Evolutionary conservation across 2,329 filamentous ascomycete species (phyloP).

Genomic region (Penicillium sp.): DNA sequence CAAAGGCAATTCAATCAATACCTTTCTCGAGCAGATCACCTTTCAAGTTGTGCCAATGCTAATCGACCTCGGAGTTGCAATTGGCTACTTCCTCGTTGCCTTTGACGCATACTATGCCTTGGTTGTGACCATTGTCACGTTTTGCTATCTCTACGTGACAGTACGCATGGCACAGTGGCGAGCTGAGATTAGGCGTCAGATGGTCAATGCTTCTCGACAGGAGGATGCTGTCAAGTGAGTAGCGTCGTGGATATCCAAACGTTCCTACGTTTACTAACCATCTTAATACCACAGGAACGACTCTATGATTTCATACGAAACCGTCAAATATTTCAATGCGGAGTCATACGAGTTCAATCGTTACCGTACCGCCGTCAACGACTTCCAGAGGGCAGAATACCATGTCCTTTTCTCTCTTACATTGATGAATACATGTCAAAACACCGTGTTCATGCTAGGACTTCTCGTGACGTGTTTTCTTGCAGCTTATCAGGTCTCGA

Average conservation of each 20-base stretch:
- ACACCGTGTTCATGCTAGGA: slow-evolving; percentile 73
- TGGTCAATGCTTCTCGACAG: slow-evolving; percentile 91
- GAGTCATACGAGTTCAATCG: slow-evolving; percentile 74
- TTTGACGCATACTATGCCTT: slow-evolving; percentile 91
- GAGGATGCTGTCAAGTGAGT: slow-evolving; percentile 88
- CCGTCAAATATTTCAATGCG: slow-evolving; percentile 86
- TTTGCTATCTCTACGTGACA: slow-evolving; percentile 94
- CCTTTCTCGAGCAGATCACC: slow-evolving; percentile 91
- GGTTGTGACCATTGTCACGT: slow-evolving; percentile 84
- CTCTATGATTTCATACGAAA: slow-evolving; percentile 98
- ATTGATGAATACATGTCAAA: slow-evolving; percentile 76
- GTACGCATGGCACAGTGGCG: slow-evolving; percentile 93
- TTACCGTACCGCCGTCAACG: slow-evolving; percentile 65
- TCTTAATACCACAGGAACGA: slow-evolving; percentile 60
- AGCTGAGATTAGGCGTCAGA: slow-evolving; percentile 82
- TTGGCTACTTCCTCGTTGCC: slow-evolving; percentile 70
- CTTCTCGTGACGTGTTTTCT: slow-evolving; percentile 69
- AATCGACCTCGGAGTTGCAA: slow-evolving; percentile 79
- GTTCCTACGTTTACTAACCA: background rate
- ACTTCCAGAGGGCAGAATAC: slow-evolving; percentile 71
- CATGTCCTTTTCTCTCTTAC: slow-evolving; percentile 73
- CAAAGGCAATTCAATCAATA: slow-evolving; percentile 94
- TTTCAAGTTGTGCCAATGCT: slow-evolving; percentile 96
- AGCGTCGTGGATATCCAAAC: background rate
- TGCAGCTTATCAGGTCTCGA: slow-evolving; percentile 71